Evolutionary conservation across 108 stramenopile species (phyloP), one percentile per base, ranked within the genome.

Genomic region (Schizochytrium sp.): DNA sequence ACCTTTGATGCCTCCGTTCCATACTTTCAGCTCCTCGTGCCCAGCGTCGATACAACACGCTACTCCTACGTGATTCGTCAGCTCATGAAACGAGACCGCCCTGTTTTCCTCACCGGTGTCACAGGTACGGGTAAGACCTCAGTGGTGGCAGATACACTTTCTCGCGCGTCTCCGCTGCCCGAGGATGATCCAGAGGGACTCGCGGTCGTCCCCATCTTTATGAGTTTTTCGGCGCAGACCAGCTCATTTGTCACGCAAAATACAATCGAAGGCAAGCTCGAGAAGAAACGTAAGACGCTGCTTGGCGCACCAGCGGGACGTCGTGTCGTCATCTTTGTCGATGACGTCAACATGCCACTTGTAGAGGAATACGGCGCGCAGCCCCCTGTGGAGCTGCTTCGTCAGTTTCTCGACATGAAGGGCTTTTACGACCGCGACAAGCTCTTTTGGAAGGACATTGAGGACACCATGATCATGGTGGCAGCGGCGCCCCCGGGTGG

Each of bases 341-440:
- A 95, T 69, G 94, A 95, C 88, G 93, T 95, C 21, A 95, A 95
- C 94, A 95, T 95, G 94, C 94, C 94, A 2, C 57, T 93, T 5
- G 92, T 89, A 18, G 94, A 95, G 71, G 90, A 90, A n/a, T 95
- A 95, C 60, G 94, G 94, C 12, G 94, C 94, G 1, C 94, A 95
- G 91, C 88, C 94, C 5, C 94, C 94, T 14, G 88, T 95, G n/a
- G 94, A 95, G 72, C 91, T 95, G 60, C 91, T 95, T 41, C 87
- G 94, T 21, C 94, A 95, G 91, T 94, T 94, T 88, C 90, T 94
- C 10, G 94, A 95, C 60, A 93, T 94, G 91, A 93, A 95, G 88
- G 94, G 94, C 10, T 95, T 95, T 90, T 95, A 95, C 90, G 94
- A 95, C 89, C 91, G 94, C n/a, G 94, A 95, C 87, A 95, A 95